Conservation (phyloP, 1,139 yeast genomes). For the Zygoascus meyerae region DNA sequence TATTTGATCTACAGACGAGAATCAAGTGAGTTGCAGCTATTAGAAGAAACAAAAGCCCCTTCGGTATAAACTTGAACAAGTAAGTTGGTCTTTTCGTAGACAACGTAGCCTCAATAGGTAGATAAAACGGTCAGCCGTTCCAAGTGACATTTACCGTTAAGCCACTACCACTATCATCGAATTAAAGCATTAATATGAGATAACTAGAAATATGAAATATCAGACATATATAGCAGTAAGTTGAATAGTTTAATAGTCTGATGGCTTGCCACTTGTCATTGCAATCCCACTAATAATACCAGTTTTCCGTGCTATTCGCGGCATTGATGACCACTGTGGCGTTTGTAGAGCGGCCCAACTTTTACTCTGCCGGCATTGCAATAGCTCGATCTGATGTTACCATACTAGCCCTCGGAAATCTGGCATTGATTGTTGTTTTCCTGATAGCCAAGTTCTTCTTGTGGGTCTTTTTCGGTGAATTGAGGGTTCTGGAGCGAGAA, state of each 20-base stretch:
- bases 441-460: constrained; percentile 44
- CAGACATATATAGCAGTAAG: constrained; percentile 19
- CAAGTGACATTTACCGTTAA: background rate
- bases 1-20: background rate
- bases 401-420: constrained; percentile 39
- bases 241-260: background rate
- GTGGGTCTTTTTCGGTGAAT: constrained; percentile 60
- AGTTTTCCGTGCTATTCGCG: constrained; percentile 31
- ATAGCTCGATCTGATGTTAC: constrained; percentile 41
- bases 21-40: no score
- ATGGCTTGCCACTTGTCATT: background rate
- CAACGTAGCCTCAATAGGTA: no score
- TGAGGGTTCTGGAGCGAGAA: constrained; percentile 71
- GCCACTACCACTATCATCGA: background rate
- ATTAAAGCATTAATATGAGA: constrained; percentile 1
- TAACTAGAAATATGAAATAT: constrained; percentile 20
- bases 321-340: constrained; percentile 31
- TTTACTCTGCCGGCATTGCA: constrained; percentile 41
- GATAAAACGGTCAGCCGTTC: no score
- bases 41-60: no score
- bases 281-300: constrained; percentile 13
- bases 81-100: no score
- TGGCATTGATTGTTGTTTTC: constrained; percentile 39
- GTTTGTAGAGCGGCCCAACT: constrained; percentile 38
- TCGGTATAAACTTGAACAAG: no score